These are phyloP conservation scores for Elongisporangium anandrum DNA, from an alignment of 352 stramenopile genomes.

Conservation along the genomic window DNA sequence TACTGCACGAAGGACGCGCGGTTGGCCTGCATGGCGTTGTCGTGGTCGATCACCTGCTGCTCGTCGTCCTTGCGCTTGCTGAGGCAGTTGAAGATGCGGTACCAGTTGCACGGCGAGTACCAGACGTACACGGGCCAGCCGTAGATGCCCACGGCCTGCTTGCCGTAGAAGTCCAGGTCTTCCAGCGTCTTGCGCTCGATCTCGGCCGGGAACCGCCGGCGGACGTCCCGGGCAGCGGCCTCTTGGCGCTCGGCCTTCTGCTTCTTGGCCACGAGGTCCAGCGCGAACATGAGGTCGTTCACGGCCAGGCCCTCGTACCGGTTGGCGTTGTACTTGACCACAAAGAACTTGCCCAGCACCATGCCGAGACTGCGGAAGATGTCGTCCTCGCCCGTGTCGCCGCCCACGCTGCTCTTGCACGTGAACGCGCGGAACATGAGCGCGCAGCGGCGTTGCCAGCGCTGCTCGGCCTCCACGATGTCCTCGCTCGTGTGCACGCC, in stretches of 20 bases:
- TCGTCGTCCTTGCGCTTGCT: constrained; percentile 26
- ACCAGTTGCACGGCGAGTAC: constrained; percentile 70
- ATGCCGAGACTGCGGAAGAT: constrained; percentile 63
- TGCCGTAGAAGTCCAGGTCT: constrained; percentile 61
- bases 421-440: constrained; percentile 58
- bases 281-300: constrained; percentile 66
- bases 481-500: constrained; percentile 57
- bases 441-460: constrained; percentile 62
- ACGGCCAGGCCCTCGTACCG: constrained; percentile 64
- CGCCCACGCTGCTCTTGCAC: constrained; percentile 27
- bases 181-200: constrained; percentile 41
- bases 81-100: constrained; percentile 59
- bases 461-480: constrained; percentile 46
- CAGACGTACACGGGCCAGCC: constrained; percentile 76
- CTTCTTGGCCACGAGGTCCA: constrained; percentile 56
- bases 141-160: constrained; percentile 72
- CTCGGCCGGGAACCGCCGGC: constrained; percentile 21
- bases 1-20: constrained; percentile 68
- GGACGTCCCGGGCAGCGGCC: constrained; percentile 16
- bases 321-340: constrained; percentile 62
- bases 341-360: constrained; percentile 71
- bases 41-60: constrained; percentile 55
- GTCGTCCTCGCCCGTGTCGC: constrained; percentile 46
- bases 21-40: constrained; percentile 57
- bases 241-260: constrained; percentile 43